These are phyloP conservation scores for Podaxis sp. DNA, from an alignment of 768 basidiomycete species.

Conservation along the genomic window DNA sequence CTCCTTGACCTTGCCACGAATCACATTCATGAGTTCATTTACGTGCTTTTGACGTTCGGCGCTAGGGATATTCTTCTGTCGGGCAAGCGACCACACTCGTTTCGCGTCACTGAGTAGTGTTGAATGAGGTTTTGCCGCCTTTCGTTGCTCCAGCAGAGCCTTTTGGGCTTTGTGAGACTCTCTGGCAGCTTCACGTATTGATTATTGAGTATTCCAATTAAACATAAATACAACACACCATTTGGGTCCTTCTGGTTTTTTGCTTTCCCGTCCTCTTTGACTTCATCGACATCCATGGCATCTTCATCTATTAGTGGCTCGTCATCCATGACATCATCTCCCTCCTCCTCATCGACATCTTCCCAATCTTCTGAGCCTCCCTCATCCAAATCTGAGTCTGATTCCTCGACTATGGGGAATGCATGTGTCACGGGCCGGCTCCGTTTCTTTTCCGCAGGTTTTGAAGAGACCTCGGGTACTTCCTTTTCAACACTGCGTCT, in stretches of 20 bases:
- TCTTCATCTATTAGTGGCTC: conserved; percentile 27
- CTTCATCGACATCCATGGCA: conserved; percentile 28
- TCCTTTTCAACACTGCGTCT: conserved; percentile 46
- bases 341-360: conserved; percentile 29
- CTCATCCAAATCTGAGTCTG: conserved; percentile 42
- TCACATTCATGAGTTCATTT: conserved; percentile 68
- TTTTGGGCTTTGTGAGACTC: conserved; percentile 78
- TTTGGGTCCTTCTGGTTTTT: conserved; percentile 52
- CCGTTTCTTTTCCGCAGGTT: conserved; percentile 51
- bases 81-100: conserved; percentile 72
- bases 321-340: conserved; percentile 32
- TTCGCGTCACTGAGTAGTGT: conserved; percentile 70
- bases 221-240: conserved; percentile 37
- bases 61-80: conserved; percentile 67
- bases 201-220: conserved; percentile 5
- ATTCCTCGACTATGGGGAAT: conserved; percentile 28
- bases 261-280: conserved; percentile 24
- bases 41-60: conserved; percentile 76
- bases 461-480: conserved; percentile 17
- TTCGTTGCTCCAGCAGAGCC: conserved; percentile 63
- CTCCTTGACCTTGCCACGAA: conserved; percentile 81
- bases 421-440: conserved; percentile 56
- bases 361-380: conserved; percentile 33
- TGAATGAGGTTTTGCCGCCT: conserved; percentile 77
- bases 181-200: conserved; percentile 44